Evolutionary conservation across 192 early-diverging fungal species (phyloP).

Genomic region (Coemansia sp.): DNA sequence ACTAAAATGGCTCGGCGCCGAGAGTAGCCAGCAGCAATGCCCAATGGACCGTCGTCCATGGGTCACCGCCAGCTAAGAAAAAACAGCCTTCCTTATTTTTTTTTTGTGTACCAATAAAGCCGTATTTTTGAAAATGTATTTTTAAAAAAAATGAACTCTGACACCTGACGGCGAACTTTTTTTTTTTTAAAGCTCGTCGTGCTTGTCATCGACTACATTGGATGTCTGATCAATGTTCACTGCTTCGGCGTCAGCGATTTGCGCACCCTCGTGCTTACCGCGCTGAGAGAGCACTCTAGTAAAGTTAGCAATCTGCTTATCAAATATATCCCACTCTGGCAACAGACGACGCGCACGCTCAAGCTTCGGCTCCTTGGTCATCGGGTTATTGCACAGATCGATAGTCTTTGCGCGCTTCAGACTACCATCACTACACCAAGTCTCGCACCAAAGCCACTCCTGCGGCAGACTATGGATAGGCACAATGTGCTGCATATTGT

Average conservation of each 20-base stretch:
- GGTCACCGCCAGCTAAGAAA: constrained; percentile 52
- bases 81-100: not conserved
- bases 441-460: constrained; percentile 99
- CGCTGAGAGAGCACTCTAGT: constrained; percentile 35
- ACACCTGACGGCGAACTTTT: not conserved
- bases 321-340: constrained; percentile 93
- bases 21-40: constrained; percentile 75
- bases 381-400: constrained; percentile 98
- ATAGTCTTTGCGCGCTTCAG: constrained; percentile 93
- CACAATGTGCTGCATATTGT: constrained; percentile 92
- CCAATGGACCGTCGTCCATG: constrained; percentile 89
- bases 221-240: constrained; percentile 35
- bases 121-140: not conserved
- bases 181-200: constrained; percentile 37
- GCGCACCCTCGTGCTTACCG: constrained; percentile 39
- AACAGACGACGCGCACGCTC: constrained; percentile 88
- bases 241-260: constrained; percentile 48
- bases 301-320: constrained; percentile 66
- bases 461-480: constrained; percentile 93
- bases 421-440: constrained; percentile 92
- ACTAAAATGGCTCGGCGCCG: constrained; percentile 74
- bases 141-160: not conserved
- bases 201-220: not conserved
- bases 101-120: not conserved
- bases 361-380: constrained; percentile 99